A percentile compares a stretch with the other conserved stretches of the same genome.
phyloP scores from a whole-genome alignment of 306 rosid species.

The Cucumis cinereus region DNA sequence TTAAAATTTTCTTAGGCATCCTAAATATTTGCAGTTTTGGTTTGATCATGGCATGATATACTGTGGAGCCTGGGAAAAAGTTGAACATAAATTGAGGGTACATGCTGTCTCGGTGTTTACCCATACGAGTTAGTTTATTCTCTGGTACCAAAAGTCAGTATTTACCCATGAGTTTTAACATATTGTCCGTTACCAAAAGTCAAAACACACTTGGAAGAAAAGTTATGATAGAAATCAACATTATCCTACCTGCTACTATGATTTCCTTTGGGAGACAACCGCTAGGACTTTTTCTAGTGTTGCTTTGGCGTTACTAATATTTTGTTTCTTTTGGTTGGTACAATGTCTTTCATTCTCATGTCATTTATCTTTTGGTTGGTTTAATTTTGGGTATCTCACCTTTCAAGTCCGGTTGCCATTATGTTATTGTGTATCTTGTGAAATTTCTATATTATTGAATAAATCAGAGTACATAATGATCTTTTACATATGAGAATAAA shows the following conservation, averaged over 20 bases:
- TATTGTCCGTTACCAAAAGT: not conserved
- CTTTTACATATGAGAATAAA: no score
- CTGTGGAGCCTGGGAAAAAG: not conserved
- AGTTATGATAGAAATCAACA: not conserved
- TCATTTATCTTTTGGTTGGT: not conserved
- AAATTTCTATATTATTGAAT: no score
- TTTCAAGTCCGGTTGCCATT: not conserved
- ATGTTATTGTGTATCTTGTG: not conserved
- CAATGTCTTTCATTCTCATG: not conserved
- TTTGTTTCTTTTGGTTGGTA: not conserved
- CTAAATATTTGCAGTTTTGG: not conserved
- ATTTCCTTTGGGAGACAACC: not conserved
- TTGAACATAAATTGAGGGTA: not conserved
- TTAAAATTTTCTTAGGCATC: slow-evolving; percentile 20
- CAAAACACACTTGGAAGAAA: not conserved
- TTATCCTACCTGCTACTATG: not conserved
- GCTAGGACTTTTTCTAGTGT: not conserved
- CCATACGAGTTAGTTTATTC: not conserved
- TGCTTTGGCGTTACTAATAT: not conserved
- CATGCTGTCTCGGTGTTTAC: not conserved
- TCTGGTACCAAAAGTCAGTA: not conserved
- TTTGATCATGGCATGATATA: slow-evolving; percentile 1
- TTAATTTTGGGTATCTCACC: not conserved
- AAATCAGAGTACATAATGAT: no score
- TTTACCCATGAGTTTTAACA: not conserved